phyloP scores from a whole-genome alignment of 176 grass and related monocot genomes.

The Phoenix roebelenii region DNA sequence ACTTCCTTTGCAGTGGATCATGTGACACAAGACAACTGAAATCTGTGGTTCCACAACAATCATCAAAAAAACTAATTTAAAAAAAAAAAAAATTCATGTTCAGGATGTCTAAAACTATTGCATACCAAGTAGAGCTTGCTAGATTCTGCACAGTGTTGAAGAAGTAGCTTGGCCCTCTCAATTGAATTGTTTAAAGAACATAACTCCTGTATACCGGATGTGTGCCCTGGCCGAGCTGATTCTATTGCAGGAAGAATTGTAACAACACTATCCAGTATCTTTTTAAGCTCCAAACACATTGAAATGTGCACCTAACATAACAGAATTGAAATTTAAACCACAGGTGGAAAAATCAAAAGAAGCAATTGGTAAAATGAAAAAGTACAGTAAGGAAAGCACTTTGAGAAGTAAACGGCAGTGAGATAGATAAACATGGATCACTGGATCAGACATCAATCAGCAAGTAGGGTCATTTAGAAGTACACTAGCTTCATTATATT shows the following conservation, averaged over 20 bases:
- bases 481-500: too few species aligned
- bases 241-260: conserved; percentile 86
- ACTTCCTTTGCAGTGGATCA: too few species aligned
- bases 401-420: too few species aligned
- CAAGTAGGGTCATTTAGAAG: too few species aligned
- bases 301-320: conserved; percentile 55
- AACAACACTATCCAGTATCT: conserved; percentile 61
- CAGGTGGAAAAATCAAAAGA: conserved; percentile 2
- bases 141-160: conserved; percentile 54
- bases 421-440: too few species aligned
- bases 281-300: conserved; percentile 60
- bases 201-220: conserved; percentile 71
- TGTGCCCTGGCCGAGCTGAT: conserved; percentile 66
- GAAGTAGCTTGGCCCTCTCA: conserved; percentile 73
- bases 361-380: neutral
- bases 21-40: too few species aligned
- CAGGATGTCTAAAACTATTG: neutral
- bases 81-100: too few species aligned
- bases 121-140: conserved; percentile 95
- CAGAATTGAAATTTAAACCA: neutral
- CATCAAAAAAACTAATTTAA: too few species aligned
- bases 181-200: conserved; percentile 71
- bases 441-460: too few species aligned
- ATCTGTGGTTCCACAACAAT: too few species aligned
- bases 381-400: neutral